Base-by-base conservation (phyloP, 495 filamentous ascomycete genomes). In the Rhizodiscina lignyota region DNA sequence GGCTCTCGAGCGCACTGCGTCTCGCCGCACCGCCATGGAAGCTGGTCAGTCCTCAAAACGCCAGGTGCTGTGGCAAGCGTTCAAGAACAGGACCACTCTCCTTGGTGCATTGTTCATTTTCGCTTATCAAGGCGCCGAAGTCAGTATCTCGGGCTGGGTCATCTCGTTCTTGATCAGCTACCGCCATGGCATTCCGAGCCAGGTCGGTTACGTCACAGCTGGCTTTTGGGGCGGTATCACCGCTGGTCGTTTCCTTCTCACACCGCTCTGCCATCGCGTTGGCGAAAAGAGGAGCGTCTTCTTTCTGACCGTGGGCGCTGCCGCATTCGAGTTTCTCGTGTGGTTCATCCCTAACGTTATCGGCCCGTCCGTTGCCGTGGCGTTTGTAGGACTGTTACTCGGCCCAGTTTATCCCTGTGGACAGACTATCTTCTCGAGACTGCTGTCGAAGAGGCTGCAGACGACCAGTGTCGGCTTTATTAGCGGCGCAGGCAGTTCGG, bases 181-280 rank as follows among this genome's bases (percentile, higher is more conserved):
- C 37, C 77, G 82, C 15, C 53, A 68, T 45, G 79, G 78, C 8
- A 57, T 74, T 38, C 77, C 77, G 2, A 55, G 63, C 5, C 56
- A 61, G 2, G 77, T 85, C 5, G 82, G 83, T 12, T 86, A 84
- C 49, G 81, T 87, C 2, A 84, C 79, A 16, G 62, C 79, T 0
- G 83, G 81, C 3, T 91, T 86, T 55, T 86, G 83, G 83, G 79
- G 20, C 5, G 80, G 81, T 30, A 79, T 91, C 38, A 83, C 77
- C 2, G 47, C 78, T 0, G 81, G 82, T 1, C 65, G 83, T 1
- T 76, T 86, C 50, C 39, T 71, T 2, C 62, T 89, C 24, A 67
- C 69, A 8, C 68, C 72, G 15, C 58, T 71, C 0, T 75, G 78
- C 0, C 63, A 70, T 37, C 60, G 57, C 5, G 41, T 85, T 15